Conservation (phyloP, 202 grass and related monocot species). For the Carex arenaria region DNA sequence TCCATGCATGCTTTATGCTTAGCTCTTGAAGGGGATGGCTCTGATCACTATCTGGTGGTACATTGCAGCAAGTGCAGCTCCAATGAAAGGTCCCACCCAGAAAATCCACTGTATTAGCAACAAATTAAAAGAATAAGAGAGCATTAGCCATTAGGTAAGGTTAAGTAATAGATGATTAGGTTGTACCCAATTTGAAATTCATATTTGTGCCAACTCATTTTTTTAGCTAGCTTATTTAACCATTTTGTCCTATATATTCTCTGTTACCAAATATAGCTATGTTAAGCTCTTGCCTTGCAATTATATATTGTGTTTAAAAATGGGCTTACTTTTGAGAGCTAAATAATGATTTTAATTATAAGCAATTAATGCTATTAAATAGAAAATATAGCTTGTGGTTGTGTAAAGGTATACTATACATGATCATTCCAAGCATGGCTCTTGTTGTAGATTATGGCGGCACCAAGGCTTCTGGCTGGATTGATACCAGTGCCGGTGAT, state of each 20-base stretch:
- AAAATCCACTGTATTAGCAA: slow-evolving; percentile 43
- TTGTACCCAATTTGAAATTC: not conserved
- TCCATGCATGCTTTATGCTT: slow-evolving; percentile 12
- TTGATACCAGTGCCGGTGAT: slow-evolving; percentile 42
- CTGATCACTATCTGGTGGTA: slow-evolving; percentile 50
- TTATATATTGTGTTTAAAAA: not conserved
- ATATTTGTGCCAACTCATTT: not conserved
- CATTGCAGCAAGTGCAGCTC: slow-evolving; percentile 45
- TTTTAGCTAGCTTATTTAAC: not conserved
- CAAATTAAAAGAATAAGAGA: not conserved
- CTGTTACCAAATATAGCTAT: too few relatives aligned
- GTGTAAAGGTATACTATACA: not conserved
- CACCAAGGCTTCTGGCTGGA: slow-evolving; percentile 39
- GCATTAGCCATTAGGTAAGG: not conserved
- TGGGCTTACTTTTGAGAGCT: not conserved
- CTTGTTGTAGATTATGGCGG: slow-evolving; percentile 47
- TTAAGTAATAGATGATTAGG: not conserved
- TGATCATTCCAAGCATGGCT: slow-evolving; percentile 39
- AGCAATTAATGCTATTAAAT: not conserved
- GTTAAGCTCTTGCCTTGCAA: too few relatives aligned
- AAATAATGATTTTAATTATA: not conserved
- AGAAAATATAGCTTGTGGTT: not conserved
- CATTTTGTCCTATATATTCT: not conserved
- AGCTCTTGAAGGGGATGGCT: slow-evolving; percentile 47
- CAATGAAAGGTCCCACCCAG: slow-evolving; percentile 54